Conservation (phyloP, 2,329 filamentous ascomycete species). For the Penicillium hordei region DNA sequence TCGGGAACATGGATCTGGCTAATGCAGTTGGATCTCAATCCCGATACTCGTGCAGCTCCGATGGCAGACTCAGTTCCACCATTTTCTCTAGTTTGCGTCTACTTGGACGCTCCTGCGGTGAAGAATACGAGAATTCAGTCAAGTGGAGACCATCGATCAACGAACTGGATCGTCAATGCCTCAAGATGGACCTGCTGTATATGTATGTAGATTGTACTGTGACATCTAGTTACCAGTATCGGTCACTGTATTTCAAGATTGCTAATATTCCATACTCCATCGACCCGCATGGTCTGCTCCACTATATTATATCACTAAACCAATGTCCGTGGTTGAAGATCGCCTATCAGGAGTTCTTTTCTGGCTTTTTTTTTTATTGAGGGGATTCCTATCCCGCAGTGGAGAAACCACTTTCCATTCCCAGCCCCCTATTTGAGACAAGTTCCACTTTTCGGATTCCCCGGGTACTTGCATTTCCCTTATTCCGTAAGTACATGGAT, state of each 20-base stretch:
- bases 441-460: not conserved
- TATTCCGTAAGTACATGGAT: not conserved
- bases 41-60: not conserved
- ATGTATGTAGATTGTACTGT: not conserved
- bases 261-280: slow-evolving; percentile 1
- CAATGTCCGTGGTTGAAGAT: slow-evolving; percentile 1
- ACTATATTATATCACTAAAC: slow-evolving; percentile 3
- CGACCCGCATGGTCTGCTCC: slow-evolving; percentile 4
- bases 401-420: not conserved
- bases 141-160: slow-evolving; percentile 1
- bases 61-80: not conserved
- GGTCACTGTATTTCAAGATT: slow-evolving; percentile 15
- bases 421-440: not conserved
- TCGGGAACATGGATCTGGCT: not conserved
- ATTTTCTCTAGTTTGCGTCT: not conserved
- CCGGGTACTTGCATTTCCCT: not conserved
- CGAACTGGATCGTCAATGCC: slow-evolving; percentile 15
- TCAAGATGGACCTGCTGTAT: not conserved
- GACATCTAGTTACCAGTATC: not conserved
- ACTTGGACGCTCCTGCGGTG: not conserved
- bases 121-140: not conserved
- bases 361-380: not conserved
- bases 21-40: not conserved
- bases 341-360: not conserved
- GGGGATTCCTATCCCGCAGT: not conserved